Conservation (phyloP, 768 basidiomycete genomes). For the Tephrocybe sp. region DNA sequence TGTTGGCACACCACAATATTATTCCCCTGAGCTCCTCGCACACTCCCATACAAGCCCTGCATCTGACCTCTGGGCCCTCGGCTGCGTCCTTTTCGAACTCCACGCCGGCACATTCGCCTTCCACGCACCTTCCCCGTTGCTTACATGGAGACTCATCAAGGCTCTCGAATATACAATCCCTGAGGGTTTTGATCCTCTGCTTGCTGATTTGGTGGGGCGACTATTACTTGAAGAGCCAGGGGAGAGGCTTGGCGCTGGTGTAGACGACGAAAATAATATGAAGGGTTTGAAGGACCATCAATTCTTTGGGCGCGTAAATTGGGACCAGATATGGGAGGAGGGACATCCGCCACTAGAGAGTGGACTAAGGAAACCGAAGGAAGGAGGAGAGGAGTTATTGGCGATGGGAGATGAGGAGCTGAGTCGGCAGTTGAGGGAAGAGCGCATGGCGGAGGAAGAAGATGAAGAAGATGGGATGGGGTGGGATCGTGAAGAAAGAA, state of each 20-base stretch:
- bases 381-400: conserved; percentile 1
- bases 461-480: conserved; percentile 13
- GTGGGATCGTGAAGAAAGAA: conserved; percentile 12
- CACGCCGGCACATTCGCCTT: conserved; percentile 91
- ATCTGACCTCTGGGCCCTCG: conserved; percentile 94
- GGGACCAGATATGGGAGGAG: conserved; percentile 67
- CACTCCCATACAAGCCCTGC: conserved; percentile 40
- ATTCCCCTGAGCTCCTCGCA: conserved; percentile 82
- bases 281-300: conserved; percentile 49
- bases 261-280: conserved; percentile 32
- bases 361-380: conserved; percentile 35
- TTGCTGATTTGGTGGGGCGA: conserved; percentile 73
- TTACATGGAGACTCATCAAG: conserved; percentile 95
- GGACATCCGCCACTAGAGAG: conserved; percentile 55
- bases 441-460: conserved; percentile 10
- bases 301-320: conserved; percentile 58
- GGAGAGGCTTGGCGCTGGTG: conserved; percentile 59
- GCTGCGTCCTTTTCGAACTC: conserved; percentile 92
- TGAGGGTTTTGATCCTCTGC: conserved; percentile 77
- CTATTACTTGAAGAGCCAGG: conserved; percentile 69
- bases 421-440: conserved; percentile 15
- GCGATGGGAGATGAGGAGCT: conserved; percentile 11
- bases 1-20: conserved; percentile 89
- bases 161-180: conserved; percentile 85
- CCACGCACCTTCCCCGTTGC: conserved; percentile 85